Percentiles rank a stretch among this genome's conserved stretches.
phyloP scores from a whole-genome alignment of 768 basidiomycete genomes.

The Tylopilus sp. region DNA sequence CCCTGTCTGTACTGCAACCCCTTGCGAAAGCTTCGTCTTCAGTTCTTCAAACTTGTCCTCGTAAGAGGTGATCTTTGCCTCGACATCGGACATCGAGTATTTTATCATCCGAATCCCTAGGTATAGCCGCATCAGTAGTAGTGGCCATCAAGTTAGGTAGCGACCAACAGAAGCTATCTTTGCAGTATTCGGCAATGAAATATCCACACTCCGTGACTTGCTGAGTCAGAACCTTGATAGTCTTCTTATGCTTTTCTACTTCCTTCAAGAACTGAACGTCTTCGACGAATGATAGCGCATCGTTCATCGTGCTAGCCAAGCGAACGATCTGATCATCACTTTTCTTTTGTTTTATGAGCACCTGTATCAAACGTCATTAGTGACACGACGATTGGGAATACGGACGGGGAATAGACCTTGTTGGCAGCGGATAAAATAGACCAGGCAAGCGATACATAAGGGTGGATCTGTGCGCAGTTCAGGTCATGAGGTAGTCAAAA shows the following conservation, averaged over 20 bases:
- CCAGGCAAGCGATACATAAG: conserved; percentile 2
- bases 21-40: not conserved
- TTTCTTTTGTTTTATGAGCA: not conserved
- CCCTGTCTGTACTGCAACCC: not conserved
- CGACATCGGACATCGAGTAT: not conserved
- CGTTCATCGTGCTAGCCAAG: not conserved
- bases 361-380: not conserved
- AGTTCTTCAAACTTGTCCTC: not conserved
- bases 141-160: not conserved
- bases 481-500: not conserved
- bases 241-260: not conserved
- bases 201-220: not conserved
- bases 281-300: not conserved
- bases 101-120: not conserved
- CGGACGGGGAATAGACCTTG: conserved; percentile 1
- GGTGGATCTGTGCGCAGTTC: not conserved
- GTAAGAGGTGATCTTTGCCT: not conserved
- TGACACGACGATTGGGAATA: too few relatives aligned
- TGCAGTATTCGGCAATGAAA: too few relatives aligned
- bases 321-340: not conserved
- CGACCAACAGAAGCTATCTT: not conserved
- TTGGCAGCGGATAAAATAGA: not conserved
- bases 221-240: not conserved
- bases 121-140: not conserved
- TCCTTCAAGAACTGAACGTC: not conserved